Evolutionary conservation across 179 eudicot genomes (phyloP).

Genomic region (Drosera spatulata): DNA sequence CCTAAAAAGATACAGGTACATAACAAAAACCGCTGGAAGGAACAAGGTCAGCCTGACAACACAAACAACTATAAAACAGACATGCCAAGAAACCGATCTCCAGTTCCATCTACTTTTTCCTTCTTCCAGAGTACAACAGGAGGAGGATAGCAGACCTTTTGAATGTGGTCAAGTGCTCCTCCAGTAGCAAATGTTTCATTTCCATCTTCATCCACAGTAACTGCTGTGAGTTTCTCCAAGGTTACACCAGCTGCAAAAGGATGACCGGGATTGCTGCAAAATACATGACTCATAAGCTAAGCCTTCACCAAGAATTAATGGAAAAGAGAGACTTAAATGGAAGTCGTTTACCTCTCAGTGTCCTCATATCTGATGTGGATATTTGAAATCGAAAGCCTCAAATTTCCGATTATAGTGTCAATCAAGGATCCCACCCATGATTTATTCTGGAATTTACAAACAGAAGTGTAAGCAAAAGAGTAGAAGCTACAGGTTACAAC

Average conservation of each 20-base stretch:
- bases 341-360: conserved; percentile 63
- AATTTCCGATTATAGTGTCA: conserved; percentile 88
- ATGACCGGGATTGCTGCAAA: conserved; percentile 77
- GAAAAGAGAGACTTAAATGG: conserved; percentile 4
- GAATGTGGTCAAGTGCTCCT: conserved; percentile 78
- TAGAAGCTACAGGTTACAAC: conserved; percentile 9
- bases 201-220: conserved; percentile 84
- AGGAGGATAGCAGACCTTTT: conserved; percentile 42
- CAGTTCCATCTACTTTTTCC: not conserved
- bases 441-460: conserved; percentile 42
- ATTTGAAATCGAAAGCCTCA: conserved; percentile 93
- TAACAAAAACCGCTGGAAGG: too few relatives aligned
- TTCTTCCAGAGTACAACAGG: not conserved
- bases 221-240: conserved; percentile 81
- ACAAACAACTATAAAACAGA: too few relatives aligned
- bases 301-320: conserved; percentile 4
- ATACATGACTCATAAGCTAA: conserved; percentile 12
- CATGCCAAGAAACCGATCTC: not conserved
- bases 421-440: conserved; percentile 95
- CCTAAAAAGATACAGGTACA: too few relatives aligned
- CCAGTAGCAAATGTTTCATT: conserved; percentile 86
- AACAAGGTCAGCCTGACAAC: too few relatives aligned
- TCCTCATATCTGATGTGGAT: conserved; percentile 99
- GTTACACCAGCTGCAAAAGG: conserved; percentile 96
- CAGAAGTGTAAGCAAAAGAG: conserved; percentile 6